These are phyloP conservation scores for Penicillium sp. DNA, from an alignment of 2,329 filamentous ascomycete genomes.

Conservation along the genomic window DNA sequence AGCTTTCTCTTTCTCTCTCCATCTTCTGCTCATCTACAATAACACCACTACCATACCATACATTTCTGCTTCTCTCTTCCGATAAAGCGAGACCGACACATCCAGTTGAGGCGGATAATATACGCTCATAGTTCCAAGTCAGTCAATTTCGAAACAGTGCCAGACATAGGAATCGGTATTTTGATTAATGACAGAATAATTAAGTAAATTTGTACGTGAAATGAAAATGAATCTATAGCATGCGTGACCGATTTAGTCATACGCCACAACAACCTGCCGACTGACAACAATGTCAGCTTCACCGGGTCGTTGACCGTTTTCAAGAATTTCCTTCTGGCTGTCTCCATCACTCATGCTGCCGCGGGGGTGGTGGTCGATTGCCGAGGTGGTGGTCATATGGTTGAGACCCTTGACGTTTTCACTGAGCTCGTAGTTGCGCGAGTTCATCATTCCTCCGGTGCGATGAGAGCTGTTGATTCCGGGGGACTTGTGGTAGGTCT, in stretches of 20 bases:
- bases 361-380: constrained; percentile 3
- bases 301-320: constrained; percentile 12
- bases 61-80: no score
- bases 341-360: constrained; percentile 22
- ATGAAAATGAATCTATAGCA: background rate
- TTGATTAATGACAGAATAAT: background rate
- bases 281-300: constrained; percentile 22
- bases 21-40: no score
- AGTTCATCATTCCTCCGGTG: constrained; percentile 7
- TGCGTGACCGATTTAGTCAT: constrained; percentile 10
- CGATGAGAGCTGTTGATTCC: constrained; percentile 6
- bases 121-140: no score
- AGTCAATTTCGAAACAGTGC: no score
- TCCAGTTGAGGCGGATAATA: no score
- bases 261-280: constrained; percentile 20
- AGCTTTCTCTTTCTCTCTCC: no score
- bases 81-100: no score
- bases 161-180: no score
- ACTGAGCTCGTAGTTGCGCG: constrained; percentile 19
- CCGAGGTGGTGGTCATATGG: constrained; percentile 8
- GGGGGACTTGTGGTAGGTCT: constrained; percentile 6
- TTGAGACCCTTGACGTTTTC: constrained; percentile 14
- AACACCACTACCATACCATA: no score
- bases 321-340: constrained; percentile 25
- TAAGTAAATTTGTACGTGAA: background rate